Evolutionary conservation across 75 land plant species (phyloP), one percentile per base, ranked within the genome.

Genomic region (Pinus tabuliformis): DNA sequence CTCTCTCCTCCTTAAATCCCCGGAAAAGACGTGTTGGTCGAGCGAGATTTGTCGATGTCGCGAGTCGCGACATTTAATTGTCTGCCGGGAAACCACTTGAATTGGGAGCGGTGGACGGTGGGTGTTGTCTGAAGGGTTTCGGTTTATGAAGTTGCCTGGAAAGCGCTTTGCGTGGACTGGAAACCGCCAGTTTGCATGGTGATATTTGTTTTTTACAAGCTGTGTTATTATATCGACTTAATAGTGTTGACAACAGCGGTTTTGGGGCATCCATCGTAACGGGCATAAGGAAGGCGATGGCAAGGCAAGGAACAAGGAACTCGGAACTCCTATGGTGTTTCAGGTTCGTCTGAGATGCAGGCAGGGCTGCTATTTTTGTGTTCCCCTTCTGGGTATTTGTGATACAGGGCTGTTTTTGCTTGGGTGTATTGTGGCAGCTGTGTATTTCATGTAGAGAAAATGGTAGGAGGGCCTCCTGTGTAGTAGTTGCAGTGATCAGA

Each of bases 61-160:
- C 15, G 18, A 14, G 7, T 16, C 42, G 20, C 15, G 18, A 14
- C 28, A 59, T n/a, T 13, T 1, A 20, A 7, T 14, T 65, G 20
- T 2, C 22, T 2, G 49, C 49, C 71, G 42, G 18, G 11, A 68
- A 68, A 39, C 49, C 21, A 24, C 52, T 68, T 68, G 54, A 11
- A 1, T 49, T 49, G 12, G 12, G 2, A 49, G 54, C 12, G 42
- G 42, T 39, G 5, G 42, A 39, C 42, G 42, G 5, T 0, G 54
- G 8, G 2, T 9, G 0, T 49, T 8, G 8, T 11, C 11, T 0
- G 2, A 1, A 1, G 2, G 12, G 2, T 9, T 9, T 49, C 9
- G 54, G 9, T 49, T 49, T 49, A 49, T 49, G 2, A 9, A 49
- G 12, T 49, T 1, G 54, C 12, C 36, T 33, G 6, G 21, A 66